A percentile compares a stretch with the other conserved stretches of the same genome.
phyloP scores from a whole-genome alignment of 1,284 basidiomycete species.

The Cryptococcus sp. region DNA sequence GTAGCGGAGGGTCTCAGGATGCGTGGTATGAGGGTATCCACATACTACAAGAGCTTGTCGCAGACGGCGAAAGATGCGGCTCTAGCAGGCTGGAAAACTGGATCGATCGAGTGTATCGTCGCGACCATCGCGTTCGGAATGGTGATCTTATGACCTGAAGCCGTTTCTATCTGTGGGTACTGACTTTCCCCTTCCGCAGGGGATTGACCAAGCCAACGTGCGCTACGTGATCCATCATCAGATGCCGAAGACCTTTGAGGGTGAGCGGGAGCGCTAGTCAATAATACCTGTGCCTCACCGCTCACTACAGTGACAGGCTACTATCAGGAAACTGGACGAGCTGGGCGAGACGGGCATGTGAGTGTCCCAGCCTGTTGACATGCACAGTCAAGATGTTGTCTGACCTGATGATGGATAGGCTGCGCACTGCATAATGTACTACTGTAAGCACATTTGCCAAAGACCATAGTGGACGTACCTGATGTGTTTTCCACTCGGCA shows the following conservation, averaged over 20 bases:
- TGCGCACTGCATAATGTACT: slow-evolving; percentile 74
- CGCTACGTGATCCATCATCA: slow-evolving; percentile 61
- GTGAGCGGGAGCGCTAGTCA: slow-evolving; percentile 42
- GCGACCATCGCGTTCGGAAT: slow-evolving; percentile 80
- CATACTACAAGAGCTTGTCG: slow-evolving; percentile 69
- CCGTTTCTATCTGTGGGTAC: background rate
- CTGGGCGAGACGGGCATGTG: slow-evolving; percentile 76
- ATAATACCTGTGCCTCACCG: background rate
- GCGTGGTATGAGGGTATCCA: slow-evolving; percentile 64
- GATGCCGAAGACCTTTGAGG: slow-evolving; percentile 77
- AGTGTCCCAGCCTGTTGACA: slow-evolving; percentile 27
- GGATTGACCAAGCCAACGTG: slow-evolving; percentile 80
- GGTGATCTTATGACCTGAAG: slow-evolving; percentile 29
- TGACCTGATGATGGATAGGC: slow-evolving; percentile 54
- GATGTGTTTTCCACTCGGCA: slow-evolving; percentile 34
- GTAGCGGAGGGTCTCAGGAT: slow-evolving; percentile 61
- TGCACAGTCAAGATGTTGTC: background rate
- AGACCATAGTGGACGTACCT: background rate
- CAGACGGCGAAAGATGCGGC: slow-evolving; percentile 53
- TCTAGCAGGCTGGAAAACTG: slow-evolving; percentile 59
- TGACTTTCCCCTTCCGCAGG: slow-evolving; percentile 40
- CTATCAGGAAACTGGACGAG: slow-evolving; percentile 85
- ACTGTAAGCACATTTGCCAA: slow-evolving; percentile 53
- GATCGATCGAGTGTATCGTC: slow-evolving; percentile 52
- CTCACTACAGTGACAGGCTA: slow-evolving; percentile 57